These are phyloP conservation scores for Berkeleyomyces rouxiae DNA, from an alignment of 2,329 filamentous ascomycete genomes.

Conservation along the genomic window DNA sequence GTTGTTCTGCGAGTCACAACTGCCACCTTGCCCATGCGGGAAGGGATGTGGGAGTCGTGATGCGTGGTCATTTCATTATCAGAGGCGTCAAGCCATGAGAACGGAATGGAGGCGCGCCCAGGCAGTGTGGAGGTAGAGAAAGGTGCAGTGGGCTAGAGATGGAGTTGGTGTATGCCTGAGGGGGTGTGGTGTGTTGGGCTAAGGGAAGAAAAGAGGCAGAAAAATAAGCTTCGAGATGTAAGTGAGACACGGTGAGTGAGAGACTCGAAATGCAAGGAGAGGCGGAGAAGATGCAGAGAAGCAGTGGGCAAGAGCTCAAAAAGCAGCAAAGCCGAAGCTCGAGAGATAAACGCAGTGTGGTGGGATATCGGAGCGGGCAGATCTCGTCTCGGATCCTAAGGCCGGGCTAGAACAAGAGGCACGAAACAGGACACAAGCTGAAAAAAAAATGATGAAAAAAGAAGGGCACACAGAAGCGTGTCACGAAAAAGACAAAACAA, in stretches of 20 bases:
- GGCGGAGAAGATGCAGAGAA: neutral
- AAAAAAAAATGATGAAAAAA: neutral
- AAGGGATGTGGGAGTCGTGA: conserved; percentile 6
- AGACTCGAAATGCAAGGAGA: neutral
- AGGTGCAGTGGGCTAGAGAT: neutral
- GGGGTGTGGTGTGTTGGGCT: neutral
- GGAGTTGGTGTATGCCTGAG: neutral
- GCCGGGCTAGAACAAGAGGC: neutral
- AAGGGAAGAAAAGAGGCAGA: neutral
- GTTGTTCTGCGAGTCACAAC: conserved; percentile 6
- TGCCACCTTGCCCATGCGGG: neutral
- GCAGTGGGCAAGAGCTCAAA: neutral
- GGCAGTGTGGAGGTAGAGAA: neutral
- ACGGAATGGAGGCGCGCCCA: neutral
- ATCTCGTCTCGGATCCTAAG: neutral
- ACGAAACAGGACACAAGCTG: neutral
- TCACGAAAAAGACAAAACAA: neutral
- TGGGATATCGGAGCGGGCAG: neutral
- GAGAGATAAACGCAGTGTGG: neutral
- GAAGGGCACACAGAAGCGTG: neutral
- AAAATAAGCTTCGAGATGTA: neutral
- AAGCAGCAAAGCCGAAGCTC: neutral
- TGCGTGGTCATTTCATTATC: conserved; percentile 8
- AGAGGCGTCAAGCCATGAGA: conserved; percentile 2
- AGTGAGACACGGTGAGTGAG: neutral